Conservation (phyloP, 495 filamentous ascomycete species). For the Trichoderma virens region DNA sequence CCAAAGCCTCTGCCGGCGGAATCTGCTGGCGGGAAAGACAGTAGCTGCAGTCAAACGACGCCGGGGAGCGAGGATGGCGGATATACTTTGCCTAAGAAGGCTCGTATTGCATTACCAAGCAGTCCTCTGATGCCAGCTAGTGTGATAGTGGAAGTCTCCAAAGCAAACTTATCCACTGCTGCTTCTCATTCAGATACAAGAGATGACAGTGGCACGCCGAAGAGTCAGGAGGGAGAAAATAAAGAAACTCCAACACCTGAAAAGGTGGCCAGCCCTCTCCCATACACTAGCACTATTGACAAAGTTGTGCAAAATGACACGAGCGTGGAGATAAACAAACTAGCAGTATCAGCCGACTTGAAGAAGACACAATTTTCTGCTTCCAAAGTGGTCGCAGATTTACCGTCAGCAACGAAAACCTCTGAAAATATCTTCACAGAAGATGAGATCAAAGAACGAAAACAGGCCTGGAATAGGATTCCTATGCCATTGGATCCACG, state of each 20-base stretch:
- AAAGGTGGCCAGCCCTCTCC: background rate
- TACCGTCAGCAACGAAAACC: background rate
- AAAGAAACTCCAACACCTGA: background rate
- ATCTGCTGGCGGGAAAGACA: no score
- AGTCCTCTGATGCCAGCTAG: background rate
- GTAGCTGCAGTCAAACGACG: no score
- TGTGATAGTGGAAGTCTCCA: background rate
- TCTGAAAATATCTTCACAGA: background rate
- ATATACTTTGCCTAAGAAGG: background rate
- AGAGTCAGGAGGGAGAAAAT: background rate
- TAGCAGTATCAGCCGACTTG: background rate
- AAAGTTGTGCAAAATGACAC: background rate
- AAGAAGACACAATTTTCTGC: background rate
- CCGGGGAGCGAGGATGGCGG: no score
- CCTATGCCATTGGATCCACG: slow-evolving; percentile 7
- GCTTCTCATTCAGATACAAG: background rate
- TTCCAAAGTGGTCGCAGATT: background rate
- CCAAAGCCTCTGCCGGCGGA: no score
- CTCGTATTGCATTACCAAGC: background rate
- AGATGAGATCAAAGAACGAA: background rate
- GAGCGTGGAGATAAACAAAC: background rate
- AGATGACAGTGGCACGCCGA: background rate
- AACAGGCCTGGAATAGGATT: slow-evolving; percentile 9
- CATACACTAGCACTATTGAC: background rate
- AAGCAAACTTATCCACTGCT: background rate